Evolutionary conservation across 2,329 filamentous ascomycete species (phyloP), one percentile per base, ranked within the genome.

Genomic region (Colletotrichum tabaci): DNA sequence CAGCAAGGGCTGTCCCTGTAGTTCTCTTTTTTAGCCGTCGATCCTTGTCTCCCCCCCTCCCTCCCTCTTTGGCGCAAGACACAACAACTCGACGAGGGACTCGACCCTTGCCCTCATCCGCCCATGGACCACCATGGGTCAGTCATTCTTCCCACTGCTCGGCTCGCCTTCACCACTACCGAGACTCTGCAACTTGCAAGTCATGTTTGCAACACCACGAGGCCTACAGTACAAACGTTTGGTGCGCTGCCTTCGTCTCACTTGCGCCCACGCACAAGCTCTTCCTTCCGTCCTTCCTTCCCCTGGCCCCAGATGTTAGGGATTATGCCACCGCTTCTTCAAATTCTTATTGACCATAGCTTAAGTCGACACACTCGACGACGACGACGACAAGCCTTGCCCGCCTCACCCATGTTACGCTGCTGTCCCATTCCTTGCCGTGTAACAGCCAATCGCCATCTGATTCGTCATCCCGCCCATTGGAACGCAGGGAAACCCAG

Each of bases 1-100:
- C 44, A 47, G 42, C 67, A 71, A 52, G 67, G 67, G 67, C 46
- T 46, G 42, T 61, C 72, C 68, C 69, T 73, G 72, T 47, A 65
- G 35, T 50, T 42, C 67, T 55, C 68, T 21, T 38, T 18, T 50
- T 73, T 4, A 72, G 72, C 64, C 38, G 72, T 73, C 72, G 72
- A 73, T 73, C 72, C 26, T 65, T 30, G 21, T 46, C 15, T 44
- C 53, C 35, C 21, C 60, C 52, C 38, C 46, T 30, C 1, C 8
- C 30, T 30, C 30, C 30, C 6, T 8, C 30, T 30, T 30, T 30
- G 30, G 30, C 15, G 30, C 62, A 56, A 44, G 52, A 38, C 26
- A 21, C 18, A 35, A 30, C 7, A 8, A 30, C 30, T 30, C 16
- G 52, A 38, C 30, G 52, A 30, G 26, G 9, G 15, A 55, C 26